These are phyloP conservation scores for Millerozyma miso DNA, from an alignment of 805 yeast genomes.

Conservation along the genomic window DNA sequence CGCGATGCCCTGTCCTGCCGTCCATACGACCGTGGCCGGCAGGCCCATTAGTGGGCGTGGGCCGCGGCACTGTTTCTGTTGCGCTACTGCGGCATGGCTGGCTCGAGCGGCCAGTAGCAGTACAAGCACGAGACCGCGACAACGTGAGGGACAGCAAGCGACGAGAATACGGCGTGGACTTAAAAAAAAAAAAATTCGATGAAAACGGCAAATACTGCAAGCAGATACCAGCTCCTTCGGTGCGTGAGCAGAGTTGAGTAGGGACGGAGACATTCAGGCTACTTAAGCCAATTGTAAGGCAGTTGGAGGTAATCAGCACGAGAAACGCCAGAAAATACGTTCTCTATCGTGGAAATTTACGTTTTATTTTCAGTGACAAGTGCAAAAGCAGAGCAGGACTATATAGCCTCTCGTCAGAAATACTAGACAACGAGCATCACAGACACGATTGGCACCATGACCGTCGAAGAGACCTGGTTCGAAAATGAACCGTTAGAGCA, in stretches of 20 bases:
- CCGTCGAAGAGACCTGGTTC: constrained; percentile 1
- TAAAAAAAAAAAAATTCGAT: background rate
- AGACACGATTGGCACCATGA: background rate
- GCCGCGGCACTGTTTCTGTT: no score
- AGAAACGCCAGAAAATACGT: background rate
- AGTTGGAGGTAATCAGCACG: background rate
- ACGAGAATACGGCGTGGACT: no score
- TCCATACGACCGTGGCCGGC: no score
- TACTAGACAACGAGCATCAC: no score
- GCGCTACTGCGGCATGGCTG: no score
- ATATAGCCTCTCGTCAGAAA: no score
- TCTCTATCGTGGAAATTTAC: no score
- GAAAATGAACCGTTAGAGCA: background rate
- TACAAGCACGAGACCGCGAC: no score
- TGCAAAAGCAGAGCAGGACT: background rate
- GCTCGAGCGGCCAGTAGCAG: no score
- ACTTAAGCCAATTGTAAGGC: background rate
- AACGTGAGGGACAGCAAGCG: background rate
- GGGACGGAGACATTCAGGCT: background rate
- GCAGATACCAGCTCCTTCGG: background rate
- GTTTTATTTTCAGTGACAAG: no score
- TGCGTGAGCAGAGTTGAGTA: background rate
- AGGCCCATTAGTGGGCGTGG: no score
- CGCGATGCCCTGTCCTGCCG: no score
- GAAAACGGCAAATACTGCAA: background rate